Conservation (phyloP, 257 asterid genomes). For the Salvia miltiorrhiza region DNA sequence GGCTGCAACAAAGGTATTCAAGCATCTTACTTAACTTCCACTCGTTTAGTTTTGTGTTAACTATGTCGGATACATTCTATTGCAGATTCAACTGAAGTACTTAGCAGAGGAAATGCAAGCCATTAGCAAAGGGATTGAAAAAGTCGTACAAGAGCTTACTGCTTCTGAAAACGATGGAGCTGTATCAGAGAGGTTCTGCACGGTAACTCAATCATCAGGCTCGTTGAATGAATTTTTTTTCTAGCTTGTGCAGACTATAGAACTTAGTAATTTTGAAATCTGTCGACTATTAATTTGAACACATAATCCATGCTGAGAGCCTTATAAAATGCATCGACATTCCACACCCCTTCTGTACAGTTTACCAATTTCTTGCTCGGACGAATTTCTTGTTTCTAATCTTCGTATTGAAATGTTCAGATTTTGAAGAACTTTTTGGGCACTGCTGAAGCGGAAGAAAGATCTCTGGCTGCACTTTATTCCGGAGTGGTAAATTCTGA, state of each 20-base stretch:
- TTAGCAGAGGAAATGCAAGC: slow-evolving; percentile 95
- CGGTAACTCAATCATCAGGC: slow-evolving; percentile 34
- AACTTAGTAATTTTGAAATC: too few species aligned
- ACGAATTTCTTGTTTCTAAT: slow-evolving; percentile 7
- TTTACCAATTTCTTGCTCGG: not conserved
- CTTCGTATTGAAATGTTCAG: slow-evolving; percentile 31
- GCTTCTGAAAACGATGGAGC: slow-evolving; percentile 73
- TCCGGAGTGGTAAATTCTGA: slow-evolving; percentile 63
- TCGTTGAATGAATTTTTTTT: too few species aligned
- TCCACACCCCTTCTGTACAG: too few species aligned
- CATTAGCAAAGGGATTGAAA: slow-evolving; percentile 70
- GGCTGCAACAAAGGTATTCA: slow-evolving; percentile 68
- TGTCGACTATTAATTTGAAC: too few species aligned
- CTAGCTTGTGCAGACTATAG: too few species aligned
- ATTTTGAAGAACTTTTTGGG: slow-evolving; percentile 57
- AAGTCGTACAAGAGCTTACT: slow-evolving; percentile 59
- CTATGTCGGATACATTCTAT: not conserved
- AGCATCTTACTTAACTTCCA: not conserved
- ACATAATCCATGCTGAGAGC: too few species aligned
- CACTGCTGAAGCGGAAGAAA: slow-evolving; percentile 68
- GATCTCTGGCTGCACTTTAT: slow-evolving; percentile 67
- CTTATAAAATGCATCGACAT: too few species aligned
- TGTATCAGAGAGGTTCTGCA: slow-evolving; percentile 58
- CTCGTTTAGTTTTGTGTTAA: slow-evolving; percentile 4
- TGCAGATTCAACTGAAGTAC: slow-evolving; percentile 77